These are phyloP conservation scores for Orbilia blumenaviensis DNA, from an alignment of 2,329 filamentous ascomycete genomes.

Conservation along the genomic window DNA sequence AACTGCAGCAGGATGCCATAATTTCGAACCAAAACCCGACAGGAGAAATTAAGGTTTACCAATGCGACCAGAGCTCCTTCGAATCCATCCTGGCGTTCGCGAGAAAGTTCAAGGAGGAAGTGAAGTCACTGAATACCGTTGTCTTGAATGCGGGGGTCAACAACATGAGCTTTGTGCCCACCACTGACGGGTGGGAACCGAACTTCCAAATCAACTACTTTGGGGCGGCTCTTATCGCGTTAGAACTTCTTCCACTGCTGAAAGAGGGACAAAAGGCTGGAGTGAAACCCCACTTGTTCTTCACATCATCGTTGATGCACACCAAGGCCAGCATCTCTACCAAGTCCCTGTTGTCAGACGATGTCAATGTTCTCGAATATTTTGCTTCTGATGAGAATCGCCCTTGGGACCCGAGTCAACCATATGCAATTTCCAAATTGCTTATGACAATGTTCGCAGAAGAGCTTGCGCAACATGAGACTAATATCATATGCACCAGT, in stretches of 20 bases:
- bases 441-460: conserved; percentile 21
- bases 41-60: conserved; percentile 26
- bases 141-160: conserved; percentile 27
- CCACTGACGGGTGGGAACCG: conserved; percentile 64
- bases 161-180: conserved; percentile 22
- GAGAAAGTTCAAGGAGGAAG: conserved; percentile 10
- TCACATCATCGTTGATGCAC: conserved; percentile 21
- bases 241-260: conserved; percentile 64
- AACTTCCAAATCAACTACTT: conserved; percentile 69
- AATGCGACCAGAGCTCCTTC: conserved; percentile 25
- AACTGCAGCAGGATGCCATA: conserved; percentile 59
- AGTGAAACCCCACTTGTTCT: conserved; percentile 5
- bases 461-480: conserved; percentile 17
- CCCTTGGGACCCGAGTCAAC: conserved; percentile 23
- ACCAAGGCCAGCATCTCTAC: background rate
- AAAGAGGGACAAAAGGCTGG: conserved; percentile 24
- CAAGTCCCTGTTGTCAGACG: background rate
- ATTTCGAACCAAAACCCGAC: conserved; percentile 49
- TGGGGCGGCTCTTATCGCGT: conserved; percentile 66
- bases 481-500: conserved; percentile 1
- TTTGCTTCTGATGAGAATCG: conserved; percentile 1
- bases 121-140: conserved; percentile 6
- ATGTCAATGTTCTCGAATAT: conserved; percentile 19
- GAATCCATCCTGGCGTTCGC: conserved; percentile 14
- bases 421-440: conserved; percentile 19